These are phyloP conservation scores for Dentipellis sp. DNA, from an alignment of 768 basidiomycete species.

Conservation along the genomic window DNA sequence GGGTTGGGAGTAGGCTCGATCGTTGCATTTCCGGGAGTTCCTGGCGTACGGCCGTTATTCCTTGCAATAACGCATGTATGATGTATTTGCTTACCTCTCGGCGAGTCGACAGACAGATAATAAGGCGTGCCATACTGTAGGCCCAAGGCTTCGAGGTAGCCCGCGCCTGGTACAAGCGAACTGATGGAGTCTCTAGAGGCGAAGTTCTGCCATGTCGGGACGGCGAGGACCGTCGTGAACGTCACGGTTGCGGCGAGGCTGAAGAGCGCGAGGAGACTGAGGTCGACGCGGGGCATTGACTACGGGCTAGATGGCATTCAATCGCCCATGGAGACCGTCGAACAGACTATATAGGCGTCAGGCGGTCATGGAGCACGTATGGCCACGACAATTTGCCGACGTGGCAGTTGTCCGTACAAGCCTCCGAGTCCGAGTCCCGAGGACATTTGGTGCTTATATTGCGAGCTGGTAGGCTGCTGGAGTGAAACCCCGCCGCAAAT, in stretches of 20 bases:
- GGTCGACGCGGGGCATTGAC: background rate
- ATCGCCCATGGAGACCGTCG: too few species aligned
- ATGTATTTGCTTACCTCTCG: background rate
- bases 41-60: constrained; percentile 20
- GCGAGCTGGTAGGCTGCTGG: too few species aligned
- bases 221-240: background rate
- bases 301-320: too few species aligned
- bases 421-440: background rate
- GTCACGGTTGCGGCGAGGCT: background rate
- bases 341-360: too few species aligned
- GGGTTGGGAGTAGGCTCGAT: constrained; percentile 21
- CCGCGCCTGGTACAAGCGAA: background rate
- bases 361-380: too few species aligned
- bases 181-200: background rate
- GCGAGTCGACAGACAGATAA: background rate
- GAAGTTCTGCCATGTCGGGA: constrained; percentile 3
- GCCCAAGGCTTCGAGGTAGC: background rate
- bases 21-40: constrained; percentile 39
- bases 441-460: too few species aligned
- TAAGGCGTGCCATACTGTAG: background rate
- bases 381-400: too few species aligned
- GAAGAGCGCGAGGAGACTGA: background rate
- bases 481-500: too few species aligned
- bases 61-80: too few species aligned
- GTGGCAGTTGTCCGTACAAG: too few species aligned